A percentile compares a stretch with the other conserved stretches of the same genome.
Evolutionary conservation across 2,329 filamentous ascomycete genomes (phyloP).

Genomic region (Nakataea oryzae): DNA sequence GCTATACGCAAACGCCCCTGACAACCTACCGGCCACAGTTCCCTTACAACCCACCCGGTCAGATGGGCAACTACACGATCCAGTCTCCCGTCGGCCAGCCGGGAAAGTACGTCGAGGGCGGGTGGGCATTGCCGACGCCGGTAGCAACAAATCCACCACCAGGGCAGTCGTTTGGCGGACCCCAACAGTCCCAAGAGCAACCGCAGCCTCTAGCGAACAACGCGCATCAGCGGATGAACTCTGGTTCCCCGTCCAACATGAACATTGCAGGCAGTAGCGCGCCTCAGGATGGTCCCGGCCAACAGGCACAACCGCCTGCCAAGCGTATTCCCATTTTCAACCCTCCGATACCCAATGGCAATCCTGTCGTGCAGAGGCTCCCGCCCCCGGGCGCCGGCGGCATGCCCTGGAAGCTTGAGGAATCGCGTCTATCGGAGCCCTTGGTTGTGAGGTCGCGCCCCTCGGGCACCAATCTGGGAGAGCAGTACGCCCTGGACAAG

Average conservation of each 20-base stretch:
- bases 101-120: conserved; percentile 1
- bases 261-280: not conserved
- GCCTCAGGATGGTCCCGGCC: not conserved
- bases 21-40: conserved; percentile 1
- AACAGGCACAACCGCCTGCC: not conserved
- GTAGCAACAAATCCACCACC: not conserved
- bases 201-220: not conserved
- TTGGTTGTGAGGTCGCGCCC: conserved; percentile 27
- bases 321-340: not conserved
- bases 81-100: conserved; percentile 2
- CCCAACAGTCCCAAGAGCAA: conserved; percentile 4
- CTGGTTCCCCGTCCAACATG: conserved; percentile 6
- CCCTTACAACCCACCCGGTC: not conserved
- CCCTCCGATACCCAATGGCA: conserved; percentile 3
- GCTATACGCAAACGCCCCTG: conserved; percentile 3
- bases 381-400: conserved; percentile 28
- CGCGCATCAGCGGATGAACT: conserved; percentile 12
- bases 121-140: not conserved
- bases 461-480: conserved; percentile 16
- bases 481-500: conserved; percentile 35
- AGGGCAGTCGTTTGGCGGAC: conserved; percentile 1
- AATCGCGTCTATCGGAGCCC: conserved; percentile 42
- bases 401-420: conserved; percentile 37
- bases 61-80: not conserved
- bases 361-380: conserved; percentile 27